Evolutionary conservation across 495 filamentous ascomycete genomes (phyloP).

Genomic region (Daldinia decipiens): DNA sequence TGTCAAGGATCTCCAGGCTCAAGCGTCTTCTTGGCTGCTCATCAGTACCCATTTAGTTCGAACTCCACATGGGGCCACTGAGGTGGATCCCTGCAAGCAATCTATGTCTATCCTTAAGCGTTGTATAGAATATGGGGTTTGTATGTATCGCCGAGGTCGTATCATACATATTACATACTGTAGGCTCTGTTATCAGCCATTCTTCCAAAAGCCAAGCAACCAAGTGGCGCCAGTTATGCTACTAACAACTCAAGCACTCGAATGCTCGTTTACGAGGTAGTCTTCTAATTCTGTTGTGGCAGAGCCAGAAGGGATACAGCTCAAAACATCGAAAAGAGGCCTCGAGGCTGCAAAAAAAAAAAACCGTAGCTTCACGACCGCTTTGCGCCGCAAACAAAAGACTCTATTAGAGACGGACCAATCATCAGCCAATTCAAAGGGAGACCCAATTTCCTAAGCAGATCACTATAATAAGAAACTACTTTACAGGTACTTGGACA

Average conservation of each 20-base stretch:
- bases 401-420: constrained; percentile 18
- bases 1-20: constrained; percentile 38
- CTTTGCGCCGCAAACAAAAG: constrained; percentile 28
- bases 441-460: constrained; percentile 39
- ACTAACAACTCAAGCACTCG: constrained; percentile 3
- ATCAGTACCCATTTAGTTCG: constrained; percentile 33
- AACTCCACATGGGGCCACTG: constrained; percentile 28
- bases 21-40: constrained; percentile 34
- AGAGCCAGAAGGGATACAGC: constrained; percentile 2
- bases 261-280: neutral
- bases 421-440: constrained; percentile 20
- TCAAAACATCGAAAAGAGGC: neutral
- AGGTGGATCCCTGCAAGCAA: constrained; percentile 36
- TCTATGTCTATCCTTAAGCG: constrained; percentile 26
- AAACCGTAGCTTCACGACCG: neutral
- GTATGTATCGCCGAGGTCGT: constrained; percentile 23
- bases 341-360: constrained; percentile 10
- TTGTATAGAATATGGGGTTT: constrained; percentile 13
- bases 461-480: constrained; percentile 38
- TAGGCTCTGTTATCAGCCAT: constrained; percentile 17
- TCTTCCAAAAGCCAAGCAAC: constrained; percentile 7
- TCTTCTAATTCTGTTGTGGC: constrained; percentile 8
- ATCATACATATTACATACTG: constrained; percentile 3
- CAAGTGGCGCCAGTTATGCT: constrained; percentile 14
- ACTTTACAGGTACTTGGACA: constrained; percentile 20